Percentiles rank a stretch among this genome's conserved stretches.
These are phyloP conservation scores for Aspergillus homomorphus DNA, from an alignment of 495 filamentous ascomycete genomes.

Conservation along the genomic window DNA sequence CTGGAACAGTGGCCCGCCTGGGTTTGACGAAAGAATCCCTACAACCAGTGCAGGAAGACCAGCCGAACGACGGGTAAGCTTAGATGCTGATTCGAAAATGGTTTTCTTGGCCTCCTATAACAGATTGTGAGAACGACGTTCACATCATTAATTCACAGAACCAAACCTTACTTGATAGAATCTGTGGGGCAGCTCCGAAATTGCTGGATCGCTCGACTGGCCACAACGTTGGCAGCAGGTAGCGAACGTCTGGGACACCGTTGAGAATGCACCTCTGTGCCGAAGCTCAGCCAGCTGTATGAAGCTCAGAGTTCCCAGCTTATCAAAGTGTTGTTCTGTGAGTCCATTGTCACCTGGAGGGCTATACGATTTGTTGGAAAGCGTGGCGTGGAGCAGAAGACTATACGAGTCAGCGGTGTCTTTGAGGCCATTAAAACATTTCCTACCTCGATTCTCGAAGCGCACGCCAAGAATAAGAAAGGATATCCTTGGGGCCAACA, in stretches of 20 bases:
- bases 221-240: conserved; percentile 65
- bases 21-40: conserved; percentile 58
- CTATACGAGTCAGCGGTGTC: conserved; percentile 40
- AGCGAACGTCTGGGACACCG: conserved; percentile 83
- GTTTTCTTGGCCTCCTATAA: conserved; percentile 55
- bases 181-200: conserved; percentile 34
- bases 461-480: conserved; percentile 92
- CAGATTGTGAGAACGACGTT: background rate
- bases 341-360: conserved; percentile 32
- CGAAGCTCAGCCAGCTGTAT: conserved; percentile 77
- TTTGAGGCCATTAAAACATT: background rate
- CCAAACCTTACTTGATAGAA: conserved; percentile 63
- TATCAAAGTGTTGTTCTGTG: conserved; percentile 37
- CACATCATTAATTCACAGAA: background rate
- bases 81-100: conserved; percentile 67
- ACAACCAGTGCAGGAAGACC: conserved; percentile 83
- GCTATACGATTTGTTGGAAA: conserved; percentile 38
- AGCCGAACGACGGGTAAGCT: conserved; percentile 84
- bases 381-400: conserved; percentile 49
- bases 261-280: conserved; percentile 91
- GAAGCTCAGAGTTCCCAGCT: conserved; percentile 69
- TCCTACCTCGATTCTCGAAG: conserved; percentile 83
- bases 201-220: conserved; percentile 46
- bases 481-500: conserved; percentile 72
- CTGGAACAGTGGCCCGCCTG: conserved; percentile 43